Conservation (phyloP, 2,329 filamentous ascomycete species). For the Colletotrichum sp. region DNA sequence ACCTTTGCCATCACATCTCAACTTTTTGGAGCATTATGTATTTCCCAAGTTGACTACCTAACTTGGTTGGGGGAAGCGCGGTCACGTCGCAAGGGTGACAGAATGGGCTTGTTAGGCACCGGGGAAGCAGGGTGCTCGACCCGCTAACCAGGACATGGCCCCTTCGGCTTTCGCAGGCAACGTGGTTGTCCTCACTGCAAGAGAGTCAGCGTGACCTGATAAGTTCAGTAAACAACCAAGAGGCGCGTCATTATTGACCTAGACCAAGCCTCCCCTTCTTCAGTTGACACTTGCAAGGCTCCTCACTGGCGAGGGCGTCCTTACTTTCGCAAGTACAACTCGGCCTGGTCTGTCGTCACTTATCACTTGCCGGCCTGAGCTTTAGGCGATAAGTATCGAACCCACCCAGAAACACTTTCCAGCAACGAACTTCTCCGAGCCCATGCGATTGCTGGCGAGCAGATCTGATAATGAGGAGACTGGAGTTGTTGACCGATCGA, state of each 20-base stretch:
- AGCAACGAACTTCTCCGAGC: not conserved
- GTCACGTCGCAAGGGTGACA: slow-evolving; percentile 5
- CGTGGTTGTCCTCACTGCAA: slow-evolving; percentile 1
- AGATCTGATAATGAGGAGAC: not conserved
- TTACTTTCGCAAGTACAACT: slow-evolving; percentile 5
- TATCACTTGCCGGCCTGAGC: slow-evolving; percentile 11
- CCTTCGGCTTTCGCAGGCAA: slow-evolving; percentile 11
- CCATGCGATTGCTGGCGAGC: not conserved
- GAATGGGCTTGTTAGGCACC: slow-evolving; percentile 16
- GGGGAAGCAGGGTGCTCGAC: slow-evolving; percentile 17
- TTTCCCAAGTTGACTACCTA: not conserved
- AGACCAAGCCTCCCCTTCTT: not conserved
- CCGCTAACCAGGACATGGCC: slow-evolving; percentile 16
- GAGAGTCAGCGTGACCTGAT: not conserved
- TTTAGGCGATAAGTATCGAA: not conserved
- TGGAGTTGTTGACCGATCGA: not conserved
- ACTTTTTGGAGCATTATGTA: not conserved
- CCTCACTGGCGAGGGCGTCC: not conserved
- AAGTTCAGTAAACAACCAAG: not conserved
- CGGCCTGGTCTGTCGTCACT: not conserved
- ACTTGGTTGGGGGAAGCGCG: slow-evolving; percentile 5
- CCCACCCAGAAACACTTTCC: not conserved
- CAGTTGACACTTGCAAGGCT: not conserved
- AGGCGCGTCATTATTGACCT: slow-evolving; percentile 6
- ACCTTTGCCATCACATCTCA: slow-evolving; percentile 10